Conservation (phyloP, 805 yeast genomes). For the Cyberlindnera nakhonratchasimensis region DNA sequence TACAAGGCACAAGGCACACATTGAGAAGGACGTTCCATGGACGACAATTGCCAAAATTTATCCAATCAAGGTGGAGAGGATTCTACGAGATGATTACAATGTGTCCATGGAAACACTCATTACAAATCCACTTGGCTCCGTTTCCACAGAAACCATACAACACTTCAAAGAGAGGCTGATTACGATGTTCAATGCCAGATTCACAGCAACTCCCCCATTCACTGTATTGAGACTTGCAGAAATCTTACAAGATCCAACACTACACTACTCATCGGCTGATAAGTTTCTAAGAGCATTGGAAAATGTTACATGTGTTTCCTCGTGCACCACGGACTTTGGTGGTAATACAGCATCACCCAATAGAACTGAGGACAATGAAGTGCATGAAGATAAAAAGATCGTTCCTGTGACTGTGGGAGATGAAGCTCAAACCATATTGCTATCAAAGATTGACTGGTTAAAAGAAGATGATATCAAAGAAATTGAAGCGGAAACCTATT, state of each 20-base stretch:
- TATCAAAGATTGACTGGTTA: conserved; percentile 28
- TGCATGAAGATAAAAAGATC: conserved; percentile 1
- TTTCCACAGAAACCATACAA: conserved; percentile 6
- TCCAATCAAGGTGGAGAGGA: conserved; percentile 7
- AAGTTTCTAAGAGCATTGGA: conserved; percentile 45
- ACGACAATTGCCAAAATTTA: neutral
- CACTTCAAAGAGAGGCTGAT: conserved; percentile 11
- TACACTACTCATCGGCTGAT: conserved; percentile 34
- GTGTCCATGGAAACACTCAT: conserved; percentile 1
- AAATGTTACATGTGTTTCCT: conserved; percentile 21
- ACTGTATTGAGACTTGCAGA: conserved; percentile 48
- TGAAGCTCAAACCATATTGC: conserved; percentile 22
- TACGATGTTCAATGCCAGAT: conserved; percentile 4
- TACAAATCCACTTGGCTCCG: conserved; percentile 12
- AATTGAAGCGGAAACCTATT: conserved; percentile 21
- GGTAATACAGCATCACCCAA: neutral
- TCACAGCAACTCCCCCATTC: conserved; percentile 39
- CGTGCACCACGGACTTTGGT: conserved; percentile 15
- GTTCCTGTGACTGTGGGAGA: conserved; percentile 16
- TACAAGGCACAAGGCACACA: conserved; percentile 3
- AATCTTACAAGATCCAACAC: conserved; percentile 41
- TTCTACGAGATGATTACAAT: conserved; percentile 10
- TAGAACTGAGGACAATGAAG: neutral
- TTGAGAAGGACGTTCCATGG: conserved; percentile 5
- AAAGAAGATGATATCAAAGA: conserved; percentile 22